A percentile compares a stretch with the other conserved stretches of the same genome.
These are phyloP conservation scores for Omphalea diandra DNA, from an alignment of 441 rosid species.

Conservation along the genomic window DNA sequence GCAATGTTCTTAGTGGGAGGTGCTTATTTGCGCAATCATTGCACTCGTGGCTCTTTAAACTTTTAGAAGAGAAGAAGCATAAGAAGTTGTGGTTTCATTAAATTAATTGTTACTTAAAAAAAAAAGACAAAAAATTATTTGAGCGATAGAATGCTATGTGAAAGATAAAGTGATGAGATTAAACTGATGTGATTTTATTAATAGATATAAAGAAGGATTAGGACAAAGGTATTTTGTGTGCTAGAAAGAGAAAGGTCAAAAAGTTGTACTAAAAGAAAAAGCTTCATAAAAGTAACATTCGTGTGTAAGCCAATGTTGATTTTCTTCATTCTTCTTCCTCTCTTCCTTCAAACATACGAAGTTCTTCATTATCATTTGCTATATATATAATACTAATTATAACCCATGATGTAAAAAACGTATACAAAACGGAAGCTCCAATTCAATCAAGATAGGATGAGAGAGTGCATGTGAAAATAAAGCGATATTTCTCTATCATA, in stretches of 20 bases:
- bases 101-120: not conserved
- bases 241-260: slow-evolving; percentile 20
- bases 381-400: not conserved
- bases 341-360: slow-evolving; percentile 43
- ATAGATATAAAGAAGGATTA: slow-evolving; percentile 22
- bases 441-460: no score
- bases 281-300: slow-evolving; percentile 27
- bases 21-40: slow-evolving; percentile 52
- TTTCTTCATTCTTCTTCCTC: slow-evolving; percentile 18
- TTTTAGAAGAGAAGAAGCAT: slow-evolving; percentile 22
- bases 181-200: slow-evolving; percentile 25
- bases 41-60: slow-evolving; percentile 50
- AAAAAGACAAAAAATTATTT: not conserved
- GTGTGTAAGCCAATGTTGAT: slow-evolving; percentile 26
- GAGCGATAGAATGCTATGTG: not conserved
- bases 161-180: not conserved
- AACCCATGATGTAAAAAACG: not conserved
- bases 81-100: slow-evolving; percentile 18
- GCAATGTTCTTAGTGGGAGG: slow-evolving; percentile 42
- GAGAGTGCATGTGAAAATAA: no score
- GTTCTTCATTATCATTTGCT: slow-evolving; percentile 19
- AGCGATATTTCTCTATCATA: no score
- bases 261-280: not conserved
- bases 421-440: no score
- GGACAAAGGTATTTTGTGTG: slow-evolving; percentile 28